A percentile compares a stretch with the other conserved stretches of the same genome.
phyloP scores from a whole-genome alignment of 2,329 filamentous ascomycete species.

The Penicillium sp. region DNA sequence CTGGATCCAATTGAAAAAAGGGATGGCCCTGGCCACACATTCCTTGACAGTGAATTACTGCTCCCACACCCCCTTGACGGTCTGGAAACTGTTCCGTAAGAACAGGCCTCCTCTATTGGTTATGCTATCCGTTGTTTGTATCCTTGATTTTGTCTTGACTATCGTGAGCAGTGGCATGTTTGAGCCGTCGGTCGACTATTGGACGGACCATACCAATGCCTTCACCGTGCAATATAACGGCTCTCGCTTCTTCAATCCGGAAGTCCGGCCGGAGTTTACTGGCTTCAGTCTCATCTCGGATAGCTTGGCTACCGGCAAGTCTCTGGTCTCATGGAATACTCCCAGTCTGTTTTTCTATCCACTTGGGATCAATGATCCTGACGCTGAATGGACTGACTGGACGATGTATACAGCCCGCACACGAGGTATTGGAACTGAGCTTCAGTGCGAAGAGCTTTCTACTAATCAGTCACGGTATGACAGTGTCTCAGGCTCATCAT shows the following conservation, averaged over 20 bases:
- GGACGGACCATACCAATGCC: not conserved
- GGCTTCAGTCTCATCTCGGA: conserved; percentile 7
- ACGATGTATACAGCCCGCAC: conserved; percentile 6
- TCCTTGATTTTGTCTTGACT: conserved; percentile 14
- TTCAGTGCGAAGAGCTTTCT: conserved; percentile 7
- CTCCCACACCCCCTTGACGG: conserved; percentile 6
- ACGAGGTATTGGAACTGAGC: conserved; percentile 10
- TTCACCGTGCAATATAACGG: conserved; percentile 4
- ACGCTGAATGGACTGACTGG: conserved; percentile 9
- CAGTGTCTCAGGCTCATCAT: not conserved
- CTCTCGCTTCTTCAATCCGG: conserved; percentile 3
- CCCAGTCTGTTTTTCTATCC: conserved; percentile 7
- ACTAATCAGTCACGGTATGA: not conserved
- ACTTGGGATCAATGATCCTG: conserved; percentile 4
- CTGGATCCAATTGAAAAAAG: conserved; percentile 19
- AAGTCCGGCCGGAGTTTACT: not conserved
- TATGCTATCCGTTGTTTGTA: conserved; percentile 9
- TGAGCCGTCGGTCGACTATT: conserved; percentile 11
- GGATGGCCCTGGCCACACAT: conserved; percentile 7
- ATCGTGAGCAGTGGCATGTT: conserved; percentile 22
- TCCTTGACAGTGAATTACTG: conserved; percentile 15
- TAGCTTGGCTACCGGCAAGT: conserved; percentile 7
- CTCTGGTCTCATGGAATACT: conserved; percentile 15
- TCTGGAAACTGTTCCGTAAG: conserved; percentile 4
- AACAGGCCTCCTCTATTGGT: conserved; percentile 3